These are phyloP conservation scores for Myriangium duriaei DNA, from an alignment of 2,329 filamentous ascomycete genomes.

Conservation along the genomic window DNA sequence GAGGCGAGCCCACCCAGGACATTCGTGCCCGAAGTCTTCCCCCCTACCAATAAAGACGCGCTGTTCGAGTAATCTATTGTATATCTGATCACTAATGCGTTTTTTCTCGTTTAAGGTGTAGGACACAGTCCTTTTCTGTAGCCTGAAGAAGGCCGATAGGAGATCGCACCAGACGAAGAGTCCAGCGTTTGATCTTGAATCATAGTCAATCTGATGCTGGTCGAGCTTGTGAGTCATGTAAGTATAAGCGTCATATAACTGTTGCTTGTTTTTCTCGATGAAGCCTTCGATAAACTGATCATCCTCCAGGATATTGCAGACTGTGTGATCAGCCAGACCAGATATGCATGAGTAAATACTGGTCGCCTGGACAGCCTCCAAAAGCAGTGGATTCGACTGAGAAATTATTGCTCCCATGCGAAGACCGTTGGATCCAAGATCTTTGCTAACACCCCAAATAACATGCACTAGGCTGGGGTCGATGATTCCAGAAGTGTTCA, in stretches of 20 bases:
- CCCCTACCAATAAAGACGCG: constrained; percentile 41
- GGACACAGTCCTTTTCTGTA: too few species aligned
- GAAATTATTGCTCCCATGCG: constrained; percentile 20
- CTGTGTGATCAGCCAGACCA: constrained; percentile 21
- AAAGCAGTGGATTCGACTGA: constrained; percentile 16
- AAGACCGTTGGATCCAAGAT: constrained; percentile 24
- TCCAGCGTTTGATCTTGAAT: constrained; percentile 29
- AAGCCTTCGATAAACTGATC: constrained; percentile 16
- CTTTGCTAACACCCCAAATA: constrained; percentile 24
- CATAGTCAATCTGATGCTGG: constrained; percentile 26
- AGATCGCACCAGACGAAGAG: constrained; percentile 35
- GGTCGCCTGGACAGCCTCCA: constrained; percentile 15
- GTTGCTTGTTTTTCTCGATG: constrained; percentile 11
- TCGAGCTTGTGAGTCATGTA: constrained; percentile 15
- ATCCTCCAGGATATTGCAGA: constrained; percentile 24
- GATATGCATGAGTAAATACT: constrained; percentile 17
- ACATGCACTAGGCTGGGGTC: constrained; percentile 18
- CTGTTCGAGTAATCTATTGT: constrained; percentile 29
- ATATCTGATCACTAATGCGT: constrained; percentile 34
- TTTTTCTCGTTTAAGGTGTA: constrained; percentile 18
- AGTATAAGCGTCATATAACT: constrained; percentile 15
- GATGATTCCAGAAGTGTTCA: constrained; percentile 14
- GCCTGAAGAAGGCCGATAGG: constrained; percentile 15
- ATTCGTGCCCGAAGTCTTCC: constrained; percentile 32
- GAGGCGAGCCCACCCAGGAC: constrained; percentile 42